Evolutionary conservation across 768 basidiomycete species (phyloP), one percentile per base, ranked within the genome.

Genomic region (Lentinula edodes): DNA sequence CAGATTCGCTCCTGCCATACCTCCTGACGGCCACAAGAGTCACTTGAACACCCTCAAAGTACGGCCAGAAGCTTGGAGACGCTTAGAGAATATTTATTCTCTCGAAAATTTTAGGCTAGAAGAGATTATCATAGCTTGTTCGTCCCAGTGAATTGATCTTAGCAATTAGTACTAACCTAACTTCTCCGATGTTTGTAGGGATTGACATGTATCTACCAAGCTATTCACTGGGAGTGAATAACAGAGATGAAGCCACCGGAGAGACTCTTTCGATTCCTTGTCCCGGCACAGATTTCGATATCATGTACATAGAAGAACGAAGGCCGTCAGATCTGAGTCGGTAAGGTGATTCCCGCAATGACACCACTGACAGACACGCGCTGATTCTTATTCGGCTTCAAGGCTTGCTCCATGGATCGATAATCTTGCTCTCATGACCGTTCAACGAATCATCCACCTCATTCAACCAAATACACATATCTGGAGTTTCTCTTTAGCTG

Each of bases 351-450:
- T 43, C 32, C 10, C 28, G 51, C 13, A 52, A 18, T 52, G 32
- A 20, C 7, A 46, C 35, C 35, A n/a, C 35, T 15, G 34, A 23
- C 38, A 15, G n/a, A 54, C 20, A 23, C 16, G n/a, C 4, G n/a
- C n/a, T 52, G 18, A 36, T 15, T 32, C 32, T 52, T 39, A 36
- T 15, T 32, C 32, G 9, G 35, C 18, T 60, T 35, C 35, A 3
- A 86, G 84, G 35, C 68, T 85, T 43, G 68, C 72, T 23, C 69
- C 73, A 28, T 86, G 85, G 84, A 65, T 85, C 15, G 75, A 77
- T 32, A 75, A 76, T 60, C 75, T 83, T 52, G 83, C 84, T 4
- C 68, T 88, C 23, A 76, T 78, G 66, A 86, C 81, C 8, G 74
- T 76, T 13, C 80, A 82, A 68, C 74, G 77, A 9, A 71, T 76